Conservation (phyloP, 495 filamentous ascomycete species). For the Penicillium steckii region DNA sequence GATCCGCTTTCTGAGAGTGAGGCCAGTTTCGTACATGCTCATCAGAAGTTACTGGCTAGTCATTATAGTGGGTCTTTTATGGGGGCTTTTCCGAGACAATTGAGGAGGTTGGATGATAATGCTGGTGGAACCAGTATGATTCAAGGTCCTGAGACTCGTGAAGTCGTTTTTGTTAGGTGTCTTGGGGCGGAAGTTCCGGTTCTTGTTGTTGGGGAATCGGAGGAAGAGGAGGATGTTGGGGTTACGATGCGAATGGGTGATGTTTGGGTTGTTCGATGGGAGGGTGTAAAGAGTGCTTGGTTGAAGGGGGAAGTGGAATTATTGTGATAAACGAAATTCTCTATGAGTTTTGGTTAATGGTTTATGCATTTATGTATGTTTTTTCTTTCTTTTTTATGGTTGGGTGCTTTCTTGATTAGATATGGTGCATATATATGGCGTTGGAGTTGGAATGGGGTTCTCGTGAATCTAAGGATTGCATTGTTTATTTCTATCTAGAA, state of each 20-base stretch:
- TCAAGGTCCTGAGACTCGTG: constrained; percentile 75
- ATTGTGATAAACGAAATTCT: constrained; percentile 52
- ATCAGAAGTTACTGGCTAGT: constrained; percentile 74
- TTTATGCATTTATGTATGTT: too few relatives aligned
- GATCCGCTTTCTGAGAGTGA: constrained; percentile 68
- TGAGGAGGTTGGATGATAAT: constrained; percentile 86
- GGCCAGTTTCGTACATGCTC: constrained; percentile 71
- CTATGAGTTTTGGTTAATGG: background rate
- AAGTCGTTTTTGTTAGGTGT: constrained; percentile 81
- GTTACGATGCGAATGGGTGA: constrained; percentile 71
- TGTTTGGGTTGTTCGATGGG: constrained; percentile 85
- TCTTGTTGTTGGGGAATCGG: constrained; percentile 53
- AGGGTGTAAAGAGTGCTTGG: constrained; percentile 70
- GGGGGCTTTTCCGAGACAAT: constrained; percentile 66
- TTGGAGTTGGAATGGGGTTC: background rate
- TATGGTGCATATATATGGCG: constrained; percentile 17
- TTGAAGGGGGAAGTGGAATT: constrained; percentile 76
- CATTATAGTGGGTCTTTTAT: constrained; percentile 86
- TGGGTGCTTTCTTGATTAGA: too few relatives aligned
- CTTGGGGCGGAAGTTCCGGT: constrained; percentile 56
- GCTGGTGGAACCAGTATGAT: constrained; percentile 90
- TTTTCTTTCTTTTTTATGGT: background rate
- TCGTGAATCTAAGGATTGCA: background rate
- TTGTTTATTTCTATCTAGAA: too few relatives aligned
- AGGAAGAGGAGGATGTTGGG: constrained; percentile 53